phyloP scores from a whole-genome alignment of 1,284 basidiomycete species.

The Fistulinella staudtii region DNA sequence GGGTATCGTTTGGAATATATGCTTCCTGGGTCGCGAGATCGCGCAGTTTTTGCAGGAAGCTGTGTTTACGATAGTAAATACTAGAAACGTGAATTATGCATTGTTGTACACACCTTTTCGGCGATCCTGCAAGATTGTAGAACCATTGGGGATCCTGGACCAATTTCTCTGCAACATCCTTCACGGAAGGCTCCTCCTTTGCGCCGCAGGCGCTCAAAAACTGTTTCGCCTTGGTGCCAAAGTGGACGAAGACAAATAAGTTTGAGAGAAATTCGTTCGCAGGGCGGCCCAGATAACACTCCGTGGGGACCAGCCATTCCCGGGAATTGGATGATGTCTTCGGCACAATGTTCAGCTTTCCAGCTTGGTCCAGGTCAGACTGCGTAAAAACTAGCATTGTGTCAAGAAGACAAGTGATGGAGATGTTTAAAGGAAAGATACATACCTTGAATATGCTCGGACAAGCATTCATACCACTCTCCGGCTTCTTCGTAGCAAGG shows the following conservation, averaged over 20 bases:
- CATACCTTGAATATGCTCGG: background rate
- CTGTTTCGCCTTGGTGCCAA: conserved; percentile 73
- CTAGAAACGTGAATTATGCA: background rate
- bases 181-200: conserved; percentile 50
- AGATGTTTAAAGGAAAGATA: too few species aligned
- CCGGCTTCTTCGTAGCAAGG: conserved; percentile 55
- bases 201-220: conserved; percentile 86
- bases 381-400: conserved; percentile 5
- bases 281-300: conserved; percentile 8
- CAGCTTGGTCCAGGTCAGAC: background rate
- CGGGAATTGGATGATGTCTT: background rate
- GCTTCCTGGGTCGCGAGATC: background rate
- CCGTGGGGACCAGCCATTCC: background rate
- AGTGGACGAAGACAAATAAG: conserved; percentile 84
- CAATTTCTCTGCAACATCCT: conserved; percentile 45
- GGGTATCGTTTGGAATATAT: conserved; percentile 3
- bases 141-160: conserved; percentile 7
- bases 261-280: conserved; percentile 28
- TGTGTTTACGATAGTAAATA: background rate
- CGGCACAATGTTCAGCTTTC: conserved; percentile 9
- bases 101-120: background rate
- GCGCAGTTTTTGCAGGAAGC: conserved; percentile 7
- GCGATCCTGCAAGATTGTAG: conserved; percentile 2
- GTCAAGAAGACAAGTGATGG: too few species aligned
- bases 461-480: conserved; percentile 54